These are phyloP conservation scores for Ustilago esculenta DNA, from an alignment of 1,284 basidiomycete genomes.

Conservation along the genomic window DNA sequence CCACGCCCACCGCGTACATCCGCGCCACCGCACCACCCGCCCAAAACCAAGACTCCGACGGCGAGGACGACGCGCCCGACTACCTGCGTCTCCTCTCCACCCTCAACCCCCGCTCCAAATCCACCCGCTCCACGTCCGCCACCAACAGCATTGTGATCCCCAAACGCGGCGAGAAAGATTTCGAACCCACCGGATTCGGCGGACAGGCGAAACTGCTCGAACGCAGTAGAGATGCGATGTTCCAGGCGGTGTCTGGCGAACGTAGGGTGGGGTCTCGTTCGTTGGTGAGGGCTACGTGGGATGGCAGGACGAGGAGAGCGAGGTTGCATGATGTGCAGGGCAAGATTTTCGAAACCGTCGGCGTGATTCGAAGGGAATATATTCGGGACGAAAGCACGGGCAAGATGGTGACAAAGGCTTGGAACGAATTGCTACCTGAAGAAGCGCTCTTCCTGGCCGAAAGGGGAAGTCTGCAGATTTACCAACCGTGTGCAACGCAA, in stretches of 20 bases:
- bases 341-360: slow-evolving; percentile 57
- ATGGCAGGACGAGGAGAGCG: slow-evolving; percentile 46
- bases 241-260: slow-evolving; percentile 78
- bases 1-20: slow-evolving; percentile 14
- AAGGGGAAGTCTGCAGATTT: slow-evolving; percentile 60
- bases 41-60: slow-evolving; percentile 21
- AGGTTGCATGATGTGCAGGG: slow-evolving; percentile 54
- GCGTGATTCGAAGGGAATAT: slow-evolving; percentile 36
- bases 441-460: slow-evolving; percentile 92
- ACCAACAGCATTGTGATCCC: slow-evolving; percentile 45
- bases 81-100: slow-evolving; percentile 41
- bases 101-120: slow-evolving; percentile 28
- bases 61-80: slow-evolving; percentile 46
- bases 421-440: slow-evolving; percentile 85
- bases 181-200: slow-evolving; percentile 77
- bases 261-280: slow-evolving; percentile 67
- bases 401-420: slow-evolving; percentile 17
- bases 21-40: background rate
- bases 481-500: slow-evolving; percentile 33
- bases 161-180: slow-evolving; percentile 69
- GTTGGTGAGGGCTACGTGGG: slow-evolving; percentile 56
- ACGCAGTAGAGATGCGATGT: slow-evolving; percentile 82
- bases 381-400: background rate
- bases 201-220: slow-evolving; percentile 83
- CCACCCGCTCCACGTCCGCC: background rate